A percentile compares a stretch with the other conserved stretches of the same genome.
Evolutionary conservation across 192 early-diverging fungal species (phyloP).

Genomic region (Oehlia diaphana): DNA sequence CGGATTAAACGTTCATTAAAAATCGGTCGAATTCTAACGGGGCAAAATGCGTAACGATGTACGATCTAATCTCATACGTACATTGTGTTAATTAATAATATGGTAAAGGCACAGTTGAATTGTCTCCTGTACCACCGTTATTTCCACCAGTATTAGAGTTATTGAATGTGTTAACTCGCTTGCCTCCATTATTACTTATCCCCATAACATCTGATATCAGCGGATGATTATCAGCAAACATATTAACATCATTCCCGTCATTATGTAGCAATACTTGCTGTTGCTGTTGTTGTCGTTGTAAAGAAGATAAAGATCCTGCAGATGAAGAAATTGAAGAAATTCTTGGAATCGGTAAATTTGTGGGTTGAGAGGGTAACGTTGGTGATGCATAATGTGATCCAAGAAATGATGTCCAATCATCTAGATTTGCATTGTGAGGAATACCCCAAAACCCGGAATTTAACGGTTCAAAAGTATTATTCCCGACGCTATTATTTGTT

Average conservation of each 20-base stretch:
- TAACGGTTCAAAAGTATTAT: neutral
- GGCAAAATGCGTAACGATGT: too few relatives aligned
- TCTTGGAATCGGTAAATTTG: neutral
- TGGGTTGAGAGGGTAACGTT: neutral
- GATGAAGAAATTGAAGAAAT: neutral
- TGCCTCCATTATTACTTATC: neutral
- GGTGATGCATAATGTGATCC: constrained; percentile 9
- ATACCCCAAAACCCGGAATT: constrained; percentile 11
- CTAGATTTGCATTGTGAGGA: constrained; percentile 12
- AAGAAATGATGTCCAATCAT: constrained; percentile 18
- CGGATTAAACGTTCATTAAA: too few relatives aligned
- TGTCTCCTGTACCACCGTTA: neutral
- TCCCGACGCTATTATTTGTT: neutral
- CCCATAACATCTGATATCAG: neutral
- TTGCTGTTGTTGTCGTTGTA: neutral
- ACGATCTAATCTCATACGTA: too few relatives aligned
- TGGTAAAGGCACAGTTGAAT: neutral
- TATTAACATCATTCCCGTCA: constrained; percentile 24
- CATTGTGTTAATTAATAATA: neutral
- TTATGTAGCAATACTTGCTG: neutral
- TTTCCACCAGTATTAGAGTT: neutral
- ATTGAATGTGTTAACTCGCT: neutral
- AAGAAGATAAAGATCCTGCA: neutral
- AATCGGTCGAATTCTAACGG: too few relatives aligned
- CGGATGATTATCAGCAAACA: constrained; percentile 14